phyloP scores from a whole-genome alignment of 139 green algal genomes.

The Chlamydomonas sphaeroides region DNA sequence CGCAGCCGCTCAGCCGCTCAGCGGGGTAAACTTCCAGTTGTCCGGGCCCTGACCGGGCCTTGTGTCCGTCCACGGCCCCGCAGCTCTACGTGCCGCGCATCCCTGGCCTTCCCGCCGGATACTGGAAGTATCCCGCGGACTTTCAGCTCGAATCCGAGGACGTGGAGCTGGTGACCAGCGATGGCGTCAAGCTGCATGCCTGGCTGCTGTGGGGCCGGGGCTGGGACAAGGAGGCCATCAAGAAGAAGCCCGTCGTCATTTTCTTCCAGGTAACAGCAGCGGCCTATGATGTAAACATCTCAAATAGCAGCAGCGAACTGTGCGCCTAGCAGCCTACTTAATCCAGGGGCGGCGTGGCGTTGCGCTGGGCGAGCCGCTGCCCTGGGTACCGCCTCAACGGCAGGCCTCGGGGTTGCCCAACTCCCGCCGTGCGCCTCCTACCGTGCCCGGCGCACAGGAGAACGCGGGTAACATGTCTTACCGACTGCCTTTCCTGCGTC shows the following conservation, averaged over 20 bases:
- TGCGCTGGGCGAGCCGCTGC: too few species aligned
- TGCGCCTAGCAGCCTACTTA: too few species aligned
- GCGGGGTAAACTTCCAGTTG: neutral
- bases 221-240: slow-evolving; percentile 49
- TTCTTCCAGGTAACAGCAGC: slow-evolving; percentile 86
- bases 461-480: slow-evolving; percentile 93
- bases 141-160: slow-evolving; percentile 37
- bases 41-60: neutral
- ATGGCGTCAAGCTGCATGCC: slow-evolving; percentile 80
- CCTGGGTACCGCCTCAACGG: too few species aligned
- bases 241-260: slow-evolving; percentile 69
- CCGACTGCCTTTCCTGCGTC: slow-evolving; percentile 79
- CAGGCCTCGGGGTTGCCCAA: too few species aligned
- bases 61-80: neutral
- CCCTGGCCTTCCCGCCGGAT: slow-evolving; percentile 68
- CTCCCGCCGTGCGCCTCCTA: too few species aligned
- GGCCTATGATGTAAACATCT: too few species aligned
- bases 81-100: slow-evolving; percentile 85
- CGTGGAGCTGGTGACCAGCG: slow-evolving; percentile 39
- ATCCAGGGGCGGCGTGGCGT: too few species aligned
- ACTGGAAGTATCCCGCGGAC: slow-evolving; percentile 32
- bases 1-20: too few species aligned
- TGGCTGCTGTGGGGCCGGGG: slow-evolving; percentile 75
- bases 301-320: too few species aligned
- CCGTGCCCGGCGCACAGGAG: slow-evolving; percentile 68